These are phyloP conservation scores for Ilyonectria robusta DNA, from an alignment of 2,329 filamentous ascomycete species.

Conservation along the genomic window DNA sequence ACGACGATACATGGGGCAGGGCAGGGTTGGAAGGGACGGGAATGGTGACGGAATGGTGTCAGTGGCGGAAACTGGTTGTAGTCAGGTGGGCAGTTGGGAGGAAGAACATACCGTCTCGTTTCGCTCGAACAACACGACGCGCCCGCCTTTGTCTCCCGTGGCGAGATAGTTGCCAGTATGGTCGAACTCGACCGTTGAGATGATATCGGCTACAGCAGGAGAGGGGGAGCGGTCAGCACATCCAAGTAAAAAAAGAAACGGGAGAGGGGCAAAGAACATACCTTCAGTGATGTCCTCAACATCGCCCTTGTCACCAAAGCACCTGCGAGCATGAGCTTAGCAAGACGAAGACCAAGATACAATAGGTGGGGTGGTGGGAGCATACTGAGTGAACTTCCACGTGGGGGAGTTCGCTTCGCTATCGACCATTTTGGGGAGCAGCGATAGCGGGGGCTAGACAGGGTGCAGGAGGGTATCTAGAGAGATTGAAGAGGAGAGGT, in stretches of 20 bases:
- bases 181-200: conserved; percentile 92
- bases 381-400: conserved; percentile 99
- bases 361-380: conserved; percentile 42
- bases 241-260: conserved; percentile 25
- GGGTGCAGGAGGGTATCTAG: conserved; percentile 42
- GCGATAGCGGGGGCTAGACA: conserved; percentile 48
- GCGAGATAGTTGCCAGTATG: conserved; percentile 91
- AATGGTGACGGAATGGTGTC: background rate
- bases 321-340: conserved; percentile 69
- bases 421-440: conserved; percentile 87
- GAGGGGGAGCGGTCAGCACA: conserved; percentile 39
- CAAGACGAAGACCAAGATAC: conserved; percentile 19
- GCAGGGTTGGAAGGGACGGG: conserved; percentile 44
- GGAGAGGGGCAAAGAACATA: conserved; percentile 57
- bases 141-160: conserved; percentile 90
- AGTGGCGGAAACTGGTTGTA: background rate
- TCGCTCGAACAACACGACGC: conserved; percentile 89
- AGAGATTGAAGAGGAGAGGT: conserved; percentile 39
- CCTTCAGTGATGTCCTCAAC: conserved; percentile 99
- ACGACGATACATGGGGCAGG: conserved; percentile 40
- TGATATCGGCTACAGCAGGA: conserved; percentile 80
- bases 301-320: conserved; percentile 99
- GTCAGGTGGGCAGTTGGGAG: background rate
- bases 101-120: conserved; percentile 88
- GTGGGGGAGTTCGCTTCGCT: conserved; percentile 93